phyloP scores from a whole-genome alignment of 2,329 filamentous ascomycete genomes.

The Colletotrichum sp. region DNA sequence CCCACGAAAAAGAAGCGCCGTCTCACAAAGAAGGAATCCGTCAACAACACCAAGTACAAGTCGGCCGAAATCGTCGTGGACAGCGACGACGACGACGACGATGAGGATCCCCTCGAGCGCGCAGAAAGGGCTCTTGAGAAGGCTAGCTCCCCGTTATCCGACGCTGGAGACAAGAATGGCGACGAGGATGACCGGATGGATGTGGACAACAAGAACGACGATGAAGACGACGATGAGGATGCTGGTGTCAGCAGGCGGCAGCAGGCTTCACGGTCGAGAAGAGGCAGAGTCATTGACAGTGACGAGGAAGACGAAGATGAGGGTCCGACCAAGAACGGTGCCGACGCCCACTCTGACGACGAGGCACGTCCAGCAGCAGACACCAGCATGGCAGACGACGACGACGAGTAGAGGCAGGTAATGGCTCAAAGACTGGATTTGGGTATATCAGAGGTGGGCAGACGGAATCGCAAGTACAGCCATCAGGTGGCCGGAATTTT shows the following conservation, averaged over 20 bases:
- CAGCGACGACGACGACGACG: constrained; percentile 65
- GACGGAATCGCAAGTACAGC: not conserved
- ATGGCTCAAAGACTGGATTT: not conserved
- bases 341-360: constrained; percentile 19
- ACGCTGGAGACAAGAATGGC: constrained; percentile 32
- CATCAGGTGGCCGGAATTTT: not conserved
- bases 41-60: constrained; percentile 72
- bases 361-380: constrained; percentile 33
- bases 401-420: constrained; percentile 28
- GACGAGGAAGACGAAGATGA: constrained; percentile 57
- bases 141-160: constrained; percentile 37
- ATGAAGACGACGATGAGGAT: constrained; percentile 53
- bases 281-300: constrained; percentile 58
- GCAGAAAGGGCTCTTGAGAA: constrained; percentile 47
- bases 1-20: constrained; percentile 68
- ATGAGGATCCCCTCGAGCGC: constrained; percentile 48
- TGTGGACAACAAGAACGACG: constrained; percentile 47
- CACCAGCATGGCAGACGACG: constrained; percentile 45
- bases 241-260: constrained; percentile 53
- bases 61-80: constrained; percentile 84
- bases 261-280: constrained; percentile 50
- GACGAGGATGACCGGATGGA: constrained; percentile 54
- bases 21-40: constrained; percentile 54
- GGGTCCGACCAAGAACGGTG: constrained; percentile 21
- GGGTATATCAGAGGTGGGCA: not conserved